Evolutionary conservation across 441 rosid genomes (phyloP).

Genomic region (Raphanus hybrid): DNA sequence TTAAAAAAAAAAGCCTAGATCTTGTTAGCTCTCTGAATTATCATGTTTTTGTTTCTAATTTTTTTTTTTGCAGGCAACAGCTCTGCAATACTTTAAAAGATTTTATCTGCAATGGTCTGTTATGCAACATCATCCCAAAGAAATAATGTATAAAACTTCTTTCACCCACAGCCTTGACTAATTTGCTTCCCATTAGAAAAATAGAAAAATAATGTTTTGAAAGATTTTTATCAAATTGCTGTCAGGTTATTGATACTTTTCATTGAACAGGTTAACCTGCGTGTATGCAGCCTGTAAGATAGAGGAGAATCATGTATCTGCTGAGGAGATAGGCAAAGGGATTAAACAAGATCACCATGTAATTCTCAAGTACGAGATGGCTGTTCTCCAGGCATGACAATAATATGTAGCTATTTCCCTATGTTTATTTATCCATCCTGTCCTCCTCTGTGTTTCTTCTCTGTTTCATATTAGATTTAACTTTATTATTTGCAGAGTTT

Average conservation of each 20-base stretch:
- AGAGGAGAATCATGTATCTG: slow-evolving; percentile 98
- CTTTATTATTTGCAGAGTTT: slow-evolving; percentile 65
- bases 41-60: background rate
- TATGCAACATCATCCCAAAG: slow-evolving; percentile 97
- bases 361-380: slow-evolving; percentile 98
- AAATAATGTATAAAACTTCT: slow-evolving; percentile 70
- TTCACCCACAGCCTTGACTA: background rate
- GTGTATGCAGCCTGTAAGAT: slow-evolving; percentile 85
- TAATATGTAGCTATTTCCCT: slow-evolving; percentile 16
- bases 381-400: slow-evolving; percentile 87
- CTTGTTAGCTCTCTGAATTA: slow-evolving; percentile 19
- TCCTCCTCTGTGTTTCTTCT: slow-evolving; percentile 14
- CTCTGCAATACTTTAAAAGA: slow-evolving; percentile 91
- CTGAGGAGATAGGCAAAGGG: slow-evolving; percentile 99
- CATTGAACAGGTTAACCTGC: slow-evolving; percentile 82
- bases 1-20: background rate
- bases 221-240: background rate
- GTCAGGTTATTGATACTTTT: slow-evolving; percentile 31
- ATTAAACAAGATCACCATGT: slow-evolving; percentile 96
- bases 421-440: background rate
- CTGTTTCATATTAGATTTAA: slow-evolving; percentile 21
- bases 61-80: slow-evolving; percentile 79
- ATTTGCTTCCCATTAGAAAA: background rate
- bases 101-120: slow-evolving; percentile 98
- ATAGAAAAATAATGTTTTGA: background rate